These are phyloP conservation scores for Isabelozyma pseudorhagii DNA, from an alignment of 805 yeast genomes.

Conservation along the genomic window DNA sequence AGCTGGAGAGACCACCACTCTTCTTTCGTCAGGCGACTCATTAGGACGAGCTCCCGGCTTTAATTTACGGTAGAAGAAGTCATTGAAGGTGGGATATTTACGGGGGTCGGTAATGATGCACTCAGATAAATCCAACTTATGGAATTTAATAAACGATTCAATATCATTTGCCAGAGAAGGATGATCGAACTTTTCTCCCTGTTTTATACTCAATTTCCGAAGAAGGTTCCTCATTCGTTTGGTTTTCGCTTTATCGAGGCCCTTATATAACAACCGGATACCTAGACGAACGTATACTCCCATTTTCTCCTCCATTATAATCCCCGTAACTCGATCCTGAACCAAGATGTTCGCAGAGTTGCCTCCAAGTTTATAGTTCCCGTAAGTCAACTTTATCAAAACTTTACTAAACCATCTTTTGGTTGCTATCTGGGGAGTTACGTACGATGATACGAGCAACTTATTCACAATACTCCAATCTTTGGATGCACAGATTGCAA, in stretches of 20 bases:
- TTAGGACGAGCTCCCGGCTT: conserved; percentile 68
- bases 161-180: conserved; percentile 67
- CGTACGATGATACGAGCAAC: conserved; percentile 63
- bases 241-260: conserved; percentile 59
- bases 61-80: conserved; percentile 80
- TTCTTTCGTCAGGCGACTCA: conserved; percentile 52
- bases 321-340: conserved; percentile 87
- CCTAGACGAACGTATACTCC: conserved; percentile 85
- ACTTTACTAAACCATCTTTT: conserved; percentile 86
- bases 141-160: conserved; percentile 75
- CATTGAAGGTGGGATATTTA: conserved; percentile 71
- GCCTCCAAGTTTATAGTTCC: conserved; percentile 79
- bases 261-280: conserved; percentile 76
- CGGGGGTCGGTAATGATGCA: conserved; percentile 49
- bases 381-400: conserved; percentile 80
- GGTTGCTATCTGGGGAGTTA: conserved; percentile 77
- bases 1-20: conserved; percentile 71
- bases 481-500: conserved; percentile 79
- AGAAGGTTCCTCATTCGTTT: conserved; percentile 60
- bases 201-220: conserved; percentile 66
- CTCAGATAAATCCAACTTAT: conserved; percentile 72
- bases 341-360: conserved; percentile 93
- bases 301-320: conserved; percentile 91
- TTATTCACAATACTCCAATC: conserved; percentile 71
- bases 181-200: conserved; percentile 80